Conservation (phyloP, 2,329 filamentous ascomycete genomes). For the Aspergillus ruber region DNA sequence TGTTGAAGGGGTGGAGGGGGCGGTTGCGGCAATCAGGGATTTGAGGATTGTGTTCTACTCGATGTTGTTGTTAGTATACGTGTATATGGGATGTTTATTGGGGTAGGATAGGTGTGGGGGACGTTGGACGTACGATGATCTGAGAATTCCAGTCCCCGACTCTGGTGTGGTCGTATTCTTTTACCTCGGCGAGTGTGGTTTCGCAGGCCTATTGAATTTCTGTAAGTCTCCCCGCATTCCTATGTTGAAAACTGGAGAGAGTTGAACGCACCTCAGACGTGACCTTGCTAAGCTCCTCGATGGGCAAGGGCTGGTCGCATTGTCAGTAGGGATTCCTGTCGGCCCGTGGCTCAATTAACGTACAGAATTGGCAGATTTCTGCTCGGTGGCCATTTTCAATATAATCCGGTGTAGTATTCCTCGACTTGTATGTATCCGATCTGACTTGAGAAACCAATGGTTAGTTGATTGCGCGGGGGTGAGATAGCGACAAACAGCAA, state of each 20-base stretch:
- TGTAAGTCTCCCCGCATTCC: neutral
- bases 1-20: constrained; percentile 27
- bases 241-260: neutral
- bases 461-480: too few relatives aligned
- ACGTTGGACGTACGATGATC: constrained; percentile 67
- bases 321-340: neutral
- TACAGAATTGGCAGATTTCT: constrained; percentile 21
- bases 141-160: constrained; percentile 83
- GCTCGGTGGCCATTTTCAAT: constrained; percentile 27
- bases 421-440: too few relatives aligned
- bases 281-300: constrained; percentile 75
- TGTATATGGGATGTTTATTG: neutral
- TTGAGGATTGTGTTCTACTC: constrained; percentile 35
- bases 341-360: constrained; percentile 2
- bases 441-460: too few relatives aligned
- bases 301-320: constrained; percentile 60
- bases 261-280: constrained; percentile 63
- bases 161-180: constrained; percentile 79
- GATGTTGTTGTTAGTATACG: neutral
- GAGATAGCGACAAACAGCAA: too few relatives aligned
- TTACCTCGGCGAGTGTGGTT: constrained; percentile 63
- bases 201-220: constrained; percentile 64
- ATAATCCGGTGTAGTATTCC: neutral
- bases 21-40: constrained; percentile 37
- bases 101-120: neutral